Evolutionary conservation across 163 green algal genomes (phyloP), one percentile per base, ranked within the genome.

Genomic region (Scenedesmus sp.): DNA sequence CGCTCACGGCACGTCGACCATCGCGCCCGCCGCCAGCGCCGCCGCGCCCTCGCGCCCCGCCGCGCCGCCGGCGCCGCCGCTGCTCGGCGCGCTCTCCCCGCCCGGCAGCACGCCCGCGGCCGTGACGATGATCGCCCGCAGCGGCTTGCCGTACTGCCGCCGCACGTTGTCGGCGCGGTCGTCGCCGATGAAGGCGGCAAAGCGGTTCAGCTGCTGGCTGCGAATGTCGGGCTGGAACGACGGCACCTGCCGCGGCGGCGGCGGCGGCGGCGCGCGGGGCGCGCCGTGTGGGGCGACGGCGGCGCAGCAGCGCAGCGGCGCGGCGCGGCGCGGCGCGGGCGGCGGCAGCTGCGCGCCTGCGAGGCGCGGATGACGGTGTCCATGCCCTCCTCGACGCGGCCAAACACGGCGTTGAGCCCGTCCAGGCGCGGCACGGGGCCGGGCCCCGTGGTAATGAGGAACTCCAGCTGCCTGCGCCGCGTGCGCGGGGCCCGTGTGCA

Each of bases 371-470:
- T 91, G 3, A 98, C 93, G 15, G 94, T 84, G 24, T 91, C 82
- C 84, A 95, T 88, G 39, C 90, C 88, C 44, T 96, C 90, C 58
- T 88, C 88, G 15, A 98, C 95, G n/a, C 75, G 83, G 50, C 95
- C 95, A 80, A 98, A 98, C 22, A 97, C 93, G 0, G 95, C 87
- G 82, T 98, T 96, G 48, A 90, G 84, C 53, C 91, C 92, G 79
- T 98, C 89, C 29, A 98, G 87, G 70, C 94, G 94, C 11, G 93
- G 90, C 13, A 90, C 93, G 13, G 93, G 93, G 17, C 90, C 93
- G 53, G 93, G 89, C 0, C 92, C 92, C 20, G 92, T 97, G 11
- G 93, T 97, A 57, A 97, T 96, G 28, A 96, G 81, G 84, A 97
- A 97, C 62, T 92, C 79, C 20, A 89, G 77, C 31, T 87, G 86